Conservation (phyloP, 768 basidiomycete genomes). For the Mycena olivaceomarginata region DNA sequence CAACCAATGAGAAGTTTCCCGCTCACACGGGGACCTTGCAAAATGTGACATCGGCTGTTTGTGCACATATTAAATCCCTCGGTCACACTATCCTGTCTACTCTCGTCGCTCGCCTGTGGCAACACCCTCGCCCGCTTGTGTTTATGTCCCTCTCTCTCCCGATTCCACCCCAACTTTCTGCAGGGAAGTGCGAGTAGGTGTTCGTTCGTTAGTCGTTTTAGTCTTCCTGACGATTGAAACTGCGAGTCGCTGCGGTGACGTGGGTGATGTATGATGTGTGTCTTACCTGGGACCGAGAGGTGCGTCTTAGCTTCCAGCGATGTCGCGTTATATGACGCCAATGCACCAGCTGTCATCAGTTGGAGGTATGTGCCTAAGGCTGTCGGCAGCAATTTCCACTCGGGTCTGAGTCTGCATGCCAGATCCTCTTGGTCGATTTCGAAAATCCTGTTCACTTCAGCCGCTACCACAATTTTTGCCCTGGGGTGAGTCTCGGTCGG, state of each 20-base stretch:
- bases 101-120: background rate
- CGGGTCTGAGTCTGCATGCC: conserved; percentile 8
- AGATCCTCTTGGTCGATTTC: conserved; percentile 18
- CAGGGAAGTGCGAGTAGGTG: conserved; percentile 30
- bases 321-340: conserved; percentile 9
- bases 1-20: conserved; percentile 17
- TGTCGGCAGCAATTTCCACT: conserved; percentile 18
- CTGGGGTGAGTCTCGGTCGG: conserved; percentile 23
- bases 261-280: conserved; percentile 29
- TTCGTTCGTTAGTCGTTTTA: conserved; percentile 1
- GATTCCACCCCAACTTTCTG: conserved; percentile 4
- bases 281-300: conserved; percentile 28
- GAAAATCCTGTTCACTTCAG: conserved; percentile 25
- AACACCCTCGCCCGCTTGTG: conserved; percentile 7
- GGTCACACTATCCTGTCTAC: conserved; percentile 7
- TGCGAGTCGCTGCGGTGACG: conserved; percentile 15
- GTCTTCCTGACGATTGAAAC: background rate
- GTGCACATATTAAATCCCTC: conserved; percentile 16
- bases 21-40: background rate
- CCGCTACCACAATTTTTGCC: conserved; percentile 29
- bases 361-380: conserved; percentile 32
- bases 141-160: conserved; percentile 18
- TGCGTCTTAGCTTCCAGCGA: conserved; percentile 16
- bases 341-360: conserved; percentile 17
- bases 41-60: conserved; percentile 20